Base-by-base conservation (phyloP, 2,329 filamentous ascomycete species). In the Xylaria sp. region DNA sequence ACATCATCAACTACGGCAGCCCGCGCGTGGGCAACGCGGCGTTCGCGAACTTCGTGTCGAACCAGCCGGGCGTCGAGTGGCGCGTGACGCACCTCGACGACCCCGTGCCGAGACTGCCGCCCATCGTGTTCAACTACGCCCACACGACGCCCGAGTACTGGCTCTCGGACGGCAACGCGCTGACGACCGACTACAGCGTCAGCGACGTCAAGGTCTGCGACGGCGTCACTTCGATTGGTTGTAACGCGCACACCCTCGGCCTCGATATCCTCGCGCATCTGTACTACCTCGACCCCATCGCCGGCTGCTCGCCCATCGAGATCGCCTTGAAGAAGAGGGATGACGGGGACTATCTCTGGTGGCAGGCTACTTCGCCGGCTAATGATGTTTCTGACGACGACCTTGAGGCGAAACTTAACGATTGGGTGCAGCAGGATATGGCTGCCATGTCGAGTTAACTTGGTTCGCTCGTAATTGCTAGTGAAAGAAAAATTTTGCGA, bases 101-200 rank as follows among this genome's bases (percentile, higher is more conserved):
- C 77, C 89, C 90, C 0, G 87, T 94, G 1, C 90, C 92, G 0
- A 86, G 89, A 52, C 83, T 94, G 46, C 91, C 91, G 1, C 87
- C 90, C 12, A 79, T 88, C 66, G 62, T 86, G 55, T 78, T 91
- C 61, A 86, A 86, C 41, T 94, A 89, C 81, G 81, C 85, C 48
- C 91, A 93, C 78, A 86, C 88, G n/a, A 87, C 83, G 18, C 90
- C 91, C 1, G 92, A 94, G 82, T 92, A 89, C 80, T 93, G 88
- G 85, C 82, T 91, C 43, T 77, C 81, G 8, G 76, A 74, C 39
- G 82, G 82, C 18, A 62, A 62, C 2, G 71, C 77, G 18, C 75
- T 71, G 59, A 80, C 79, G 7, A 72, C 78, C 48, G 72, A 79
- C 69, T 85, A 85, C 74, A 69, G 73, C 6, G 70, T 82, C 39